A percentile compares a stretch with the other conserved stretches of the same genome.
phyloP scores from a whole-genome alignment of 2,329 filamentous ascomycete species.

The Clonostachys rosea region DNA sequence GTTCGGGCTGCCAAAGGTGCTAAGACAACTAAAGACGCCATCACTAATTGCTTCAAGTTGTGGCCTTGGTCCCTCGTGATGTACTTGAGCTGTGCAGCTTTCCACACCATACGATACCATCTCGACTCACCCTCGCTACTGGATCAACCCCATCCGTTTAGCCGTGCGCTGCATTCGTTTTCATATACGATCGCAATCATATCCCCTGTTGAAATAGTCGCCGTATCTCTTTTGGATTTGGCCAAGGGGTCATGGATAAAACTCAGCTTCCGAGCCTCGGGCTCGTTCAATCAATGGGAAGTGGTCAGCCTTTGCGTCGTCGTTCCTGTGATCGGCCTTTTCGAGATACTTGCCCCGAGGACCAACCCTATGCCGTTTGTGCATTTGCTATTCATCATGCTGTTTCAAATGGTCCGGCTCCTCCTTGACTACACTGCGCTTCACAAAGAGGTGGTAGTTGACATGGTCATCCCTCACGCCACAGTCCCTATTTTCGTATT shows the following conservation, averaged over 20 bases:
- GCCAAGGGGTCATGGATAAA: slow-evolving; percentile 39
- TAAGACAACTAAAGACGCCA: slow-evolving; percentile 45
- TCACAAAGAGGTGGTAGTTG: too few species aligned
- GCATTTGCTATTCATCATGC: slow-evolving; percentile 51
- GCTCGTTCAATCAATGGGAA: slow-evolving; percentile 51
- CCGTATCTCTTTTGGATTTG: slow-evolving; percentile 66
- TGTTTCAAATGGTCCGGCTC: too few species aligned
- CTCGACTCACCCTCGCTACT: slow-evolving; percentile 48
- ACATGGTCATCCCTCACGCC: slow-evolving; percentile 47
- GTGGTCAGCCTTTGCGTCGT: slow-evolving; percentile 72
- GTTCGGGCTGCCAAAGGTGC: slow-evolving; percentile 40
- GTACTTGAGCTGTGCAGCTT: slow-evolving; percentile 65
- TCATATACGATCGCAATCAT: slow-evolving; percentile 59
- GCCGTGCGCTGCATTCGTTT: slow-evolving; percentile 61
- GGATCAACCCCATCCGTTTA: slow-evolving; percentile 51
- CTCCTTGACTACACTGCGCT: too few species aligned
- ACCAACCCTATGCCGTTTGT: slow-evolving; percentile 56
- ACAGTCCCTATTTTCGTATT: slow-evolving; percentile 49
- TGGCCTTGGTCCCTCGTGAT: slow-evolving; percentile 81
- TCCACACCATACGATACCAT: slow-evolving; percentile 68
- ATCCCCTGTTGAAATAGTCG: slow-evolving; percentile 64
- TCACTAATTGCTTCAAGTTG: slow-evolving; percentile 79
- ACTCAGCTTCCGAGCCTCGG: slow-evolving; percentile 19
- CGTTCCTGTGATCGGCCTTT: slow-evolving; percentile 67
- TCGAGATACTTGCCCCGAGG: slow-evolving; percentile 68